Percentiles rank a stretch among this genome's conserved stretches.
Conservation (phyloP, 2,329 filamentous ascomycete genomes). For the Colletotrichum graminicola region DNA sequence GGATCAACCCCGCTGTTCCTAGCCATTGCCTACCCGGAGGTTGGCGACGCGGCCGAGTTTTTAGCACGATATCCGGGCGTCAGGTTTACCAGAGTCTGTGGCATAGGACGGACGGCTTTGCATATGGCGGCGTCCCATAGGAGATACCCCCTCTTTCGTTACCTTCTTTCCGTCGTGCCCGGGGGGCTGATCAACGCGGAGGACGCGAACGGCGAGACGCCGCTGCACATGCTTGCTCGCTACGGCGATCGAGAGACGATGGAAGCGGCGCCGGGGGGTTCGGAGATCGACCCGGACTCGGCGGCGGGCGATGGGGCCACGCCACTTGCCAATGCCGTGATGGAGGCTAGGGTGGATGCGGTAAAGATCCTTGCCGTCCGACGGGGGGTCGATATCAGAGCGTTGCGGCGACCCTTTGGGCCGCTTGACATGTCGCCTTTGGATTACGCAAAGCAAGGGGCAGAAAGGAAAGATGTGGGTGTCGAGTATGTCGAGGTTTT, state of each 20-base stretch:
- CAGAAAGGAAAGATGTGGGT: not conserved
- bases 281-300: not conserved
- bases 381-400: not conserved
- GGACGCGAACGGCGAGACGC: constrained; percentile 7
- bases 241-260: constrained; percentile 6
- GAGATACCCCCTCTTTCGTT: not conserved
- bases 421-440: not conserved
- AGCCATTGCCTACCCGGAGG: not conserved
- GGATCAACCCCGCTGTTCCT: constrained; percentile 1
- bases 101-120: not conserved
- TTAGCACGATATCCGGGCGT: not conserved
- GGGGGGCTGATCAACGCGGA: not conserved
- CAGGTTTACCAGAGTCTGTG: not conserved
- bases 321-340: constrained; percentile 4
- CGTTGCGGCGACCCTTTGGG: not conserved
- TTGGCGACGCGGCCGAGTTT: not conserved
- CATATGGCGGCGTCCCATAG: constrained; percentile 1
- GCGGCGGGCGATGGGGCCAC: not conserved
- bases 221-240: constrained; percentile 3
- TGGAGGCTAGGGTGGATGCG: not conserved
- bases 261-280: not conserved
- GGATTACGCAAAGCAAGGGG: not conserved
- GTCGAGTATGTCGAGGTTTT: not conserved
- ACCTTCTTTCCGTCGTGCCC: constrained; percentile 5
- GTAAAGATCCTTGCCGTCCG: not conserved